Evolutionary conservation across 148 eudicot species (phyloP).

Genomic region (Diospyros lotus): DNA sequence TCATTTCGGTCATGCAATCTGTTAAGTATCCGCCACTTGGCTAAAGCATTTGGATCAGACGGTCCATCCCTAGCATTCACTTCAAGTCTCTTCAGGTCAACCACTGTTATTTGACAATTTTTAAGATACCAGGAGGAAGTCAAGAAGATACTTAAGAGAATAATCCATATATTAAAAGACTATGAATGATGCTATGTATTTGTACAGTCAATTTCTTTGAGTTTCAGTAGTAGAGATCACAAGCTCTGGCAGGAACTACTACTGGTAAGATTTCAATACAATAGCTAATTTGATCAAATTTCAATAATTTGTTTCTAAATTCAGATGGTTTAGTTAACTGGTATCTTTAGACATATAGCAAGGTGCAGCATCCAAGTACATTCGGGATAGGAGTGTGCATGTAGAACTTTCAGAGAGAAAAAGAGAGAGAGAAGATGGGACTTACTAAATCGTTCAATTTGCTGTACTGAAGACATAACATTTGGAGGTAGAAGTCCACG

Average conservation of each 20-base stretch:
- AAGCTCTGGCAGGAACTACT: neutral
- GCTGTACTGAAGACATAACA: constrained; percentile 80
- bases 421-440: constrained; percentile 11
- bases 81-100: constrained; percentile 77
- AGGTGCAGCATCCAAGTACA: neutral
- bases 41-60: constrained; percentile 82
- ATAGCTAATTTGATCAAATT: too few species aligned
- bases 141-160: neutral
- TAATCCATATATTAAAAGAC: neutral
- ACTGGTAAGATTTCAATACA: neutral
- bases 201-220: too few species aligned
- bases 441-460: constrained; percentile 91
- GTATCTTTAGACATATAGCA: neutral
- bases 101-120: constrained; percentile 43
- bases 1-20: constrained; percentile 97
- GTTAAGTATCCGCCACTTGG: constrained; percentile 95
- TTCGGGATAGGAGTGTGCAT: neutral
- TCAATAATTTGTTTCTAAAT: too few species aligned
- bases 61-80: constrained; percentile 89
- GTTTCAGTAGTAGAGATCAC: neutral
- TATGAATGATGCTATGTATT: neutral
- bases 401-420: neutral
- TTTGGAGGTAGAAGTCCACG: constrained; percentile 98
- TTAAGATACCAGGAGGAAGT: neutral
- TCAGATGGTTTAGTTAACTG: neutral